Base-by-base conservation (phyloP, 192 early-diverging fungal species). In the Coemansia sp. region DNA sequence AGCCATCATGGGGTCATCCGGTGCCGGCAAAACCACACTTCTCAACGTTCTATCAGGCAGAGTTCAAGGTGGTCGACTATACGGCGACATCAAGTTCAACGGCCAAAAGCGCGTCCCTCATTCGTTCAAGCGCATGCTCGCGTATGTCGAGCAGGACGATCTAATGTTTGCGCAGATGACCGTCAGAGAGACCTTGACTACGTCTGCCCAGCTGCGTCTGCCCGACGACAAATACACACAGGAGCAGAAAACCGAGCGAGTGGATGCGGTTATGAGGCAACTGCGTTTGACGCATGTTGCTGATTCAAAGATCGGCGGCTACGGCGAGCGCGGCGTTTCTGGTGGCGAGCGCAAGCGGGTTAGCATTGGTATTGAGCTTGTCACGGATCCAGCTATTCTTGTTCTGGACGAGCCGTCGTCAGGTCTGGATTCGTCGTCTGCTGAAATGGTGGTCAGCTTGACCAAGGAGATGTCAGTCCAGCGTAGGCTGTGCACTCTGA, bases 1-100 rank as follows among this genome's bases (percentile, higher is more conserved):
- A 49, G 93, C 92, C 7, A 91, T 98, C 48, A 96, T 96, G 91
- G 96, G 94, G 0, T 91, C 92, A 1, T 89, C 87, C 18, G 94
- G 94, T 10, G 91, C 94, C 5, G 96, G 94, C 60, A 96, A 94
- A 77, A 89, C 92, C 10, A 93, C 90, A 1, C 71, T 94, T 18
- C 77, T 96, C 31, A 90, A 93, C 69, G 80, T 90, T 16, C 70
- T 93, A n/a, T 85, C 89, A 12, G 88, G 87, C 6, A 87, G 89
- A 36, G 69, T 84, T 31, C 83, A 85, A 61, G 83, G 75, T 25
- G 87, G 87, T 32, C 61, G 76, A n/a, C 72, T 87, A 7, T 76
- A 83, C 2, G 87, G 88, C 16, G 61, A 75, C 30, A 80, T 88
- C 36, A 62, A 73, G 54, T 83, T 86, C 60, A 84, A 85, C 49